Evolutionary conservation across 2,329 filamentous ascomycete genomes (phyloP).

Genomic region (Talaromyces piceae): DNA sequence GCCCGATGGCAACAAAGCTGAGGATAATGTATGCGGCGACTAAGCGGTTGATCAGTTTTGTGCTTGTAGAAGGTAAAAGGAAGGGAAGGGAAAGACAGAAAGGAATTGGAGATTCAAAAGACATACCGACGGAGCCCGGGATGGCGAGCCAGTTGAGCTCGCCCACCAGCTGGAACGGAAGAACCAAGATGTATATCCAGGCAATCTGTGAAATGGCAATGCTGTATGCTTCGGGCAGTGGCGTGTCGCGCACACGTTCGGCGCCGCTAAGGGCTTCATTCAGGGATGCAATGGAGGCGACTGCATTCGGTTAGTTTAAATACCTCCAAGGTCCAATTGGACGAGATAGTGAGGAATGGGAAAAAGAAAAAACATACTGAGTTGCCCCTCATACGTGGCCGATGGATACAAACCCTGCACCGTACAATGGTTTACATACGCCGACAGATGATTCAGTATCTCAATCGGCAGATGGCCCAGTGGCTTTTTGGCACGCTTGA

Average conservation of each 20-base stretch:
- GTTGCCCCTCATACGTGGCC: constrained; percentile 31
- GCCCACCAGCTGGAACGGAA: constrained; percentile 70
- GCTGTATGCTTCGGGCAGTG: constrained; percentile 72
- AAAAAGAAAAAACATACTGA: constrained; percentile 19
- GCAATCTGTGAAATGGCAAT: constrained; percentile 83
- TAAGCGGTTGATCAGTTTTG: constrained; percentile 11
- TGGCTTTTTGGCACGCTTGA: constrained; percentile 66
- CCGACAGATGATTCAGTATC: constrained; percentile 64
- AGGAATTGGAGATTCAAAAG: neutral
- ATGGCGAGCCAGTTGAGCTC: constrained; percentile 66
- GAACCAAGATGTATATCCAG: constrained; percentile 71
- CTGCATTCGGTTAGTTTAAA: constrained; percentile 20
- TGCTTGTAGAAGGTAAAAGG: no score
- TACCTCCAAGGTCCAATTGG: neutral
- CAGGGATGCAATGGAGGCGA: constrained; percentile 55
- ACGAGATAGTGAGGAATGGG: no score
- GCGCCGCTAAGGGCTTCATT: constrained; percentile 66
- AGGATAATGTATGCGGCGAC: constrained; percentile 74
- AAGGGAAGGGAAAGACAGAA: no score
- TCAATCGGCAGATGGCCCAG: constrained; percentile 79
- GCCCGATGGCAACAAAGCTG: constrained; percentile 66
- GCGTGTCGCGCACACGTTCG: constrained; percentile 74
- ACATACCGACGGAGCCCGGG: constrained; percentile 57
- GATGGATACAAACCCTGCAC: constrained; percentile 30
- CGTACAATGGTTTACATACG: constrained; percentile 58